phyloP scores from a whole-genome alignment of 2,329 filamentous ascomycete genomes.

The Berkeleyomyces rouxiae region DNA sequence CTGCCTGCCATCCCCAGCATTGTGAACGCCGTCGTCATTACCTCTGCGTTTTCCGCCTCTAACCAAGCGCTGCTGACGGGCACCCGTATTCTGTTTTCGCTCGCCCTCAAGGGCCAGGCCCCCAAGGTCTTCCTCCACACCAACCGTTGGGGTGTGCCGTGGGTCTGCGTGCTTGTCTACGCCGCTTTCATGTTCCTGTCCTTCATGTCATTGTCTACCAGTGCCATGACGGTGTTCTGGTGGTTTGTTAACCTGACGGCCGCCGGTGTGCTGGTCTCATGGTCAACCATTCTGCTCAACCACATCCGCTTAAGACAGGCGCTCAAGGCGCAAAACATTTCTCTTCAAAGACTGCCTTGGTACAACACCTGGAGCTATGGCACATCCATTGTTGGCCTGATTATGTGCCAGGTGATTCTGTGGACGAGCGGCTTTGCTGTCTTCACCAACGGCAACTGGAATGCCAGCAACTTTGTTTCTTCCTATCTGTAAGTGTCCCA shows the following conservation, averaged over 20 bases:
- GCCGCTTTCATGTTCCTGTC: slow-evolving; percentile 44
- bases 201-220: slow-evolving; percentile 26
- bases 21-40: slow-evolving; percentile 62
- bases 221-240: slow-evolving; percentile 42
- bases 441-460: slow-evolving; percentile 44
- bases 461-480: slow-evolving; percentile 39
- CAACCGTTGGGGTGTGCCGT: slow-evolving; percentile 23
- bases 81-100: slow-evolving; percentile 31
- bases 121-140: slow-evolving; percentile 23
- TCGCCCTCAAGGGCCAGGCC: slow-evolving; percentile 27
- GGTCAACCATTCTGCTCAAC: slow-evolving; percentile 26
- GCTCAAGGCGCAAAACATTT: slow-evolving; percentile 37
- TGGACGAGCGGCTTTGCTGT: slow-evolving; percentile 53
- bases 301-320: slow-evolving; percentile 40
- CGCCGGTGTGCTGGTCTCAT: slow-evolving; percentile 35
- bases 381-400: slow-evolving; percentile 42
- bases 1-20: slow-evolving; percentile 52
- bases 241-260: slow-evolving; percentile 42
- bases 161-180: slow-evolving; percentile 28
- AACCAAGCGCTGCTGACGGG: slow-evolving; percentile 48
- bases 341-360: slow-evolving; percentile 38
- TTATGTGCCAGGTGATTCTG: slow-evolving; percentile 46
- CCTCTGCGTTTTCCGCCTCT: slow-evolving; percentile 32
- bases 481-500: slow-evolving; percentile 38
- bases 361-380: slow-evolving; percentile 44